phyloP scores from a whole-genome alignment of 805 yeast genomes.

The Pichia sporocuriosa region DNA sequence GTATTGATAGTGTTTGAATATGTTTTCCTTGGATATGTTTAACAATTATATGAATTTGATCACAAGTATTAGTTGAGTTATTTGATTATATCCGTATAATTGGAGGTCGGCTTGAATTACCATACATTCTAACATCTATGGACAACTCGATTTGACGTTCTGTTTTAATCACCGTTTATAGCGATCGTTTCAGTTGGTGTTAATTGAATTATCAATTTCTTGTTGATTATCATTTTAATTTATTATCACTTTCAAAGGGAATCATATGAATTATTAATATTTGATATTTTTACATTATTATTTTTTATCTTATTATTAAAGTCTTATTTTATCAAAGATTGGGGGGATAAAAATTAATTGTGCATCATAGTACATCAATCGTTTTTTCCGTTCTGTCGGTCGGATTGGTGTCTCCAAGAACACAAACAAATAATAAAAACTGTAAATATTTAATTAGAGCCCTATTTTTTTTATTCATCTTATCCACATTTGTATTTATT shows the following conservation, averaged over 20 bases:
- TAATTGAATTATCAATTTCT: neutral
- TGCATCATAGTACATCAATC: slow-evolving; percentile 32
- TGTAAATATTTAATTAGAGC: no score
- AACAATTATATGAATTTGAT: neutral
- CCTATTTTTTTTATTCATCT: neutral
- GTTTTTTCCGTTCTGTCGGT: slow-evolving; percentile 15
- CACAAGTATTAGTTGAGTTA: neutral
- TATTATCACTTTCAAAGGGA: neutral
- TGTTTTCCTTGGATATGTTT: neutral
- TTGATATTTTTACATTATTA: neutral
- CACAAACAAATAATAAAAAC: slow-evolving; percentile 24
- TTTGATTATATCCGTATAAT: neutral
- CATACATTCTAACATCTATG: slow-evolving; percentile 14
- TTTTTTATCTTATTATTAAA: neutral
- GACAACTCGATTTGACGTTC: slow-evolving; percentile 14
- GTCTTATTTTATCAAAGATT: neutral
- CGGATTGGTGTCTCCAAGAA: slow-evolving; percentile 32
- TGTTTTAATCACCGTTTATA: slow-evolving; percentile 12
- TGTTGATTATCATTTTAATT: neutral
- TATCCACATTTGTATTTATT: no score
- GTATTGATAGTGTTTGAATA: neutral
- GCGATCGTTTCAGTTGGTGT: slow-evolving; percentile 11
- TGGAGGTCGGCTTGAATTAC: slow-evolving; percentile 12
- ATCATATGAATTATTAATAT: neutral
- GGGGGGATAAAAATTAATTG: slow-evolving; percentile 18